A percentile compares a stretch with the other conserved stretches of the same genome.
phyloP scores from a whole-genome alignment of 257 asterid species.

The Parsonsia alboflavescens region DNA sequence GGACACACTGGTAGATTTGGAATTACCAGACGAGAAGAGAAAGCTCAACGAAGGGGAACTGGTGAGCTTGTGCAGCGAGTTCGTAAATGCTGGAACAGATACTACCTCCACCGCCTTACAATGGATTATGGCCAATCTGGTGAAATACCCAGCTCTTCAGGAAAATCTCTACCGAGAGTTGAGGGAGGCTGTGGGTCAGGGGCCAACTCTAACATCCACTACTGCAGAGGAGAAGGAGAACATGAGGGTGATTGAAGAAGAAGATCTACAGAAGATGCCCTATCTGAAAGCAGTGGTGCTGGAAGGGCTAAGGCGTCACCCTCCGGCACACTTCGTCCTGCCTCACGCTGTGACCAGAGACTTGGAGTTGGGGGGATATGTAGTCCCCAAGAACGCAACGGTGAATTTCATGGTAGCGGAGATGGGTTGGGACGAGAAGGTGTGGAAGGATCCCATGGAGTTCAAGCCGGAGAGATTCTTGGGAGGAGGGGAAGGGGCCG shows the following conservation, averaged over 20 bases:
- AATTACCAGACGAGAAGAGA: slow-evolving; percentile 46
- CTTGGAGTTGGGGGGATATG: slow-evolving; percentile 39
- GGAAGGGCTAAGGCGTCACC: slow-evolving; percentile 62
- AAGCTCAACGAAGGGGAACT: slow-evolving; percentile 44
- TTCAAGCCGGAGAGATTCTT: slow-evolving; percentile 68
- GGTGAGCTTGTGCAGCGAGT: slow-evolving; percentile 50
- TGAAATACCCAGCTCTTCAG: slow-evolving; percentile 47
- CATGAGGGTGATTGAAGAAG: slow-evolving; percentile 36
- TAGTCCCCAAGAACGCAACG: slow-evolving; percentile 34
- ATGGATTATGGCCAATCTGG: slow-evolving; percentile 70
- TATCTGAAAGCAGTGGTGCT: slow-evolving; percentile 57
- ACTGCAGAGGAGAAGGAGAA: background rate
- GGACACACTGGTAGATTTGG: slow-evolving; percentile 44
- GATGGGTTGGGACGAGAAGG: slow-evolving; percentile 56
- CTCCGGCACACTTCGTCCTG: slow-evolving; percentile 66
- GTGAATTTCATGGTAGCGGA: slow-evolving; percentile 73
- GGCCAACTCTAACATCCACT: background rate
- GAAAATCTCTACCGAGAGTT: slow-evolving; percentile 45
- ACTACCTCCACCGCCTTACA: slow-evolving; percentile 61
- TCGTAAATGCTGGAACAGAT: slow-evolving; percentile 55
- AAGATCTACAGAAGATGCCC: slow-evolving; percentile 44
- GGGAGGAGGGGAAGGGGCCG: background rate
- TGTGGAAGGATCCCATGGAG: slow-evolving; percentile 69
- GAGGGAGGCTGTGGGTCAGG: slow-evolving; percentile 21
- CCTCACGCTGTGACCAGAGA: slow-evolving; percentile 46